Evolutionary conservation across 129 eudicot species (phyloP), one percentile per base, ranked within the genome.

Genomic region (Glebionis coronaria): DNA sequence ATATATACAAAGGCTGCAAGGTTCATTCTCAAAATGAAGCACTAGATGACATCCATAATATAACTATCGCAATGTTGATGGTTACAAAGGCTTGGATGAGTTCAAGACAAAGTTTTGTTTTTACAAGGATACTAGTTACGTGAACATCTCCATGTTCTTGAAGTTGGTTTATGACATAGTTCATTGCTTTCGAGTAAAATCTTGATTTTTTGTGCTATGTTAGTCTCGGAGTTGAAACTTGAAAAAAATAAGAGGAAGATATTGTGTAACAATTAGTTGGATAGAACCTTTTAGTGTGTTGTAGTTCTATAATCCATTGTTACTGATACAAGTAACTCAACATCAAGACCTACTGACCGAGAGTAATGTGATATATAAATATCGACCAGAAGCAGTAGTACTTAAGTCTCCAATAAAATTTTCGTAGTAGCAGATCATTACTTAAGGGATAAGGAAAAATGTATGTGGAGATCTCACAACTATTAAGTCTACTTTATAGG

Each of bases 281-380:
- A 42, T 1, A 29, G 56, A 51, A 93, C 99, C 99, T 94, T 55
- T 85, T 87, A n/a, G 89, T n/a, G n/a, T n/a, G n/a, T n/a, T 79
- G 85, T 94, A 94, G 79, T 94, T 97, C 99, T 97, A 94, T 71
- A 94, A 86, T 49, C 99, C 99, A 84, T 89, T 65, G 99, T 97
- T 78, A 94, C 79, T 15, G 89, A 31, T 31, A 94, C 74, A 69
- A n/a, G n/a, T n/a, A 89, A 94, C 69, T 94, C 99, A 18, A 82
- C 84, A 77, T 94, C 99, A 53, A 86, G n/a, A n/a, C n/a, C n/a
- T n/a, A n/a, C n/a, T n/a, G 27, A 52, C 90, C 95, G n/a, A 94
- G 79, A 63, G 81, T 59, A 21, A 82, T 79, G 70, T 86, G 90
- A 67, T 53, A 78, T 68, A 89, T 85, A n/a, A n/a, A n/a, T n/a